Evolutionary conservation across 139 green algal genomes (phyloP), one percentile per base, ranked within the genome.

Genomic region (Microglena sp.): DNA sequence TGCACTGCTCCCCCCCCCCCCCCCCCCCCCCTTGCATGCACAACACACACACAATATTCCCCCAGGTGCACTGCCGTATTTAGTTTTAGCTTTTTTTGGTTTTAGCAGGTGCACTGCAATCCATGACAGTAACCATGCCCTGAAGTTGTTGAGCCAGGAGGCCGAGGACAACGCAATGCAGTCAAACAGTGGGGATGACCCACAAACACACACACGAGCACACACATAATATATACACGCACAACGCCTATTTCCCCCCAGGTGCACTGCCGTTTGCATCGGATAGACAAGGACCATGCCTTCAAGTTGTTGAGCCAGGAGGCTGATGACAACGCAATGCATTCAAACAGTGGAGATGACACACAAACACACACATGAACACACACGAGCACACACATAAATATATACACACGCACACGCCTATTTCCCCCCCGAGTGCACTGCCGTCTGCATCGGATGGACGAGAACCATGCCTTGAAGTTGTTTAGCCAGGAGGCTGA

Each of bases 361-460:
- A 55, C 55, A 1, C 57, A 64, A 22, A 35, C 55, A 62, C 55
- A 5, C 21, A 29, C 55, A 36, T 28, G 55, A 35, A 28, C 55
- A 62, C 55, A 62, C 55, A 34, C 55, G 21, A 27, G 8, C 55
- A 34, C 55, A 34, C 55, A 62, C 55, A 34, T 29, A 34, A 27
- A 62, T 18, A 62, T 18, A 62, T 18, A 62, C 55, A 62, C 55
- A 62, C 59, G 33, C 59, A 33, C 55, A 62, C 28, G 6, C 21
- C 33, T 18, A n/a, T 18, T 50, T n/a, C 40, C 11, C 40, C 11
- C 40, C 11, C 40, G 40, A 30, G 55, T 62, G 15, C 79, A 92
- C 72, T 73, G 53, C 43, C 72, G 76, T 4, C 60, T 86, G 58
- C 80, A 88, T 57, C 26, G 69, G 45, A 45, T 82, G 8, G n/a